phyloP scores from a whole-genome alignment of 345 rosid genomes.

The Syzygium oleosum region DNA sequence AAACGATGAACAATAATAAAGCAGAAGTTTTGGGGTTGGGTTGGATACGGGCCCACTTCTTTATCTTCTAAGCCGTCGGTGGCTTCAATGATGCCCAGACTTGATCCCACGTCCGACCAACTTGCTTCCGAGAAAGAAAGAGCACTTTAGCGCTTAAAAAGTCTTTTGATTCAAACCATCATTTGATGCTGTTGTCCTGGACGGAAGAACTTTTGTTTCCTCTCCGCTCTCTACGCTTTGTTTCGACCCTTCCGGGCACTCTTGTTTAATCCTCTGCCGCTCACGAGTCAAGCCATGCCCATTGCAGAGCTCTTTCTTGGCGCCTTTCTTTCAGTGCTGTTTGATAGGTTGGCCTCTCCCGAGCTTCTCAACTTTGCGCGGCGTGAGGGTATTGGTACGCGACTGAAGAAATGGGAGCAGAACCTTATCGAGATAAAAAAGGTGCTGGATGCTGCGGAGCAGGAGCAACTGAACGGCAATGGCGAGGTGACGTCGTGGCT shows the following conservation, averaged over 20 bases:
- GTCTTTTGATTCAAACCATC: not conserved
- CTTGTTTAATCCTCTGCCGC: not conserved
- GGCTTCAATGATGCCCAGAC: not conserved
- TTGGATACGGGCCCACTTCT: not conserved
- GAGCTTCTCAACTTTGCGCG: not conserved
- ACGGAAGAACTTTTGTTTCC: not conserved
- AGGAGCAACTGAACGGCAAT: accelerated
- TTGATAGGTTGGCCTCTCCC: not conserved
- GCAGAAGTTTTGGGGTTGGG: not conserved
- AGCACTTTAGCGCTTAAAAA: not conserved
- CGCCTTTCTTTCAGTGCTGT: not conserved
- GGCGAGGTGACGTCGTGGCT: not conserved
- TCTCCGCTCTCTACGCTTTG: not conserved
- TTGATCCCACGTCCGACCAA: not conserved
- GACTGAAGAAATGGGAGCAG: not conserved
- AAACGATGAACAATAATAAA: not conserved
- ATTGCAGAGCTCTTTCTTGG: not conserved
- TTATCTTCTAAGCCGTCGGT: not conserved
- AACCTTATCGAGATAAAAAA: accelerated
- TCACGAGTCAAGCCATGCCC: not conserved
- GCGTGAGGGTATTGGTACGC: accelerated
- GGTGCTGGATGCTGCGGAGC: not conserved
- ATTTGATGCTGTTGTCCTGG: not conserved
- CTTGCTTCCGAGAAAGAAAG: not conserved
- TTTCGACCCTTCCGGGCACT: not conserved